phyloP scores from a whole-genome alignment of 1,284 basidiomycete genomes.

The Trichosporon sp. region DNA sequence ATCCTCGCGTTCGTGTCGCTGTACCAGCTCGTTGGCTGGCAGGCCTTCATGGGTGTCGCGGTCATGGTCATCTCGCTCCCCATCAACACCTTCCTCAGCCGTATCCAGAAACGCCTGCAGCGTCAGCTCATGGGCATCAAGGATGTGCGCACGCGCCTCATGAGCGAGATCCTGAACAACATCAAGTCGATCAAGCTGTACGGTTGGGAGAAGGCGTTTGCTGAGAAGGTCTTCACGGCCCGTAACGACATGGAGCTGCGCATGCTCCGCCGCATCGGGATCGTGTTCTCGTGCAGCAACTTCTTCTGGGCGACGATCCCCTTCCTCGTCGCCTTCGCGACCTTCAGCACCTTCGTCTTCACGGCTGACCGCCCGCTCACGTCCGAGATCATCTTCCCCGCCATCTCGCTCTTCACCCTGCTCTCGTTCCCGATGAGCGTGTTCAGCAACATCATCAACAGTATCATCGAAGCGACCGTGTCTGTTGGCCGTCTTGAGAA shows the following conservation, averaged over 20 bases:
- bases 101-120: constrained; percentile 76
- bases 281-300: constrained; percentile 60
- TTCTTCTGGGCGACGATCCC: constrained; percentile 55
- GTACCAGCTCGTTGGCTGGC: constrained; percentile 86
- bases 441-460: constrained; percentile 57
- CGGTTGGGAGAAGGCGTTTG: constrained; percentile 79
- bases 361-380: constrained; percentile 75
- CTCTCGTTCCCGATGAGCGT: constrained; percentile 86
- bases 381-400: constrained; percentile 89
- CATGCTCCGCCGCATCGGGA: constrained; percentile 78
- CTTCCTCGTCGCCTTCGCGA: constrained; percentile 76
- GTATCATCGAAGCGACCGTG: constrained; percentile 67
- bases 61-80: constrained; percentile 83
- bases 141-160: constrained; percentile 60
- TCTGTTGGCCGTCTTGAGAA: constrained; percentile 76
- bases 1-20: constrained; percentile 85
- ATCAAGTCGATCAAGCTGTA: constrained; percentile 72
- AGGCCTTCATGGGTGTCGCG: constrained; percentile 85
- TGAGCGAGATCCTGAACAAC: constrained; percentile 72
- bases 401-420: constrained; percentile 89
- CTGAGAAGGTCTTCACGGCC: constrained; percentile 69
- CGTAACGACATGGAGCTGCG: constrained; percentile 82
- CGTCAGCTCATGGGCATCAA: constrained; percentile 89
- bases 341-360: constrained; percentile 77
- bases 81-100: constrained; percentile 75